Conservation (phyloP, 2,329 filamentous ascomycete genomes). For the Botrytis porri region DNA sequence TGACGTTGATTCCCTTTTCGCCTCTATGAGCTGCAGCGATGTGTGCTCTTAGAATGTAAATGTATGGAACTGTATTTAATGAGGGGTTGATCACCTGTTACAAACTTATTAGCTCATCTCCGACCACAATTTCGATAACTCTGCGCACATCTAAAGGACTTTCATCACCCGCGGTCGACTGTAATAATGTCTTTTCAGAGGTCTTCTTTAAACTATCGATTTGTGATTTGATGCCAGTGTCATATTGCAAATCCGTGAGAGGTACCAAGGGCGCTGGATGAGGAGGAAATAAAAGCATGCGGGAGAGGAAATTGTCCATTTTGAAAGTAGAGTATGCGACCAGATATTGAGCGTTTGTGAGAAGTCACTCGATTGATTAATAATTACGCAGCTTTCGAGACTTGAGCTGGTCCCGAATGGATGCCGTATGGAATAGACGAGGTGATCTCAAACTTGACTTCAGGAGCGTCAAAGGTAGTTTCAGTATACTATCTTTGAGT, state of each 20-base stretch:
- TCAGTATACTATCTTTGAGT: not conserved
- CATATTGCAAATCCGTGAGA: conserved; percentile 43
- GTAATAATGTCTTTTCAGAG: conserved; percentile 37
- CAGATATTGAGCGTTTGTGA: not conserved
- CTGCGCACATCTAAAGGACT: conserved; percentile 41
- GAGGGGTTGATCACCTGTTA: conserved; percentile 46
- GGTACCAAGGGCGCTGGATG: conserved; percentile 38
- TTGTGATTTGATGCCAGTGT: conserved; percentile 43
- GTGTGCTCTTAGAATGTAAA: conserved; percentile 51
- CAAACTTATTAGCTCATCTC: conserved; percentile 21
- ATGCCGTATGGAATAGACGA: not conserved
- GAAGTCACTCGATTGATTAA: not conserved
- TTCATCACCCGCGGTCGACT: conserved; percentile 37
- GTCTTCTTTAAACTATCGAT: conserved; percentile 41
- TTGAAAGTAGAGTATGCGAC: conserved; percentile 14
- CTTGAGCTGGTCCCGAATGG: not conserved
- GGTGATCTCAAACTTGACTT: not conserved
- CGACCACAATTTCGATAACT: not conserved
- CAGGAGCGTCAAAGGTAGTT: not conserved
- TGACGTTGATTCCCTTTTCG: conserved; percentile 25
- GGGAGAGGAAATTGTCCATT: conserved; percentile 40
- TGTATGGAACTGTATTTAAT: conserved; percentile 57
- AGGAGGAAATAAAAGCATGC: conserved; percentile 42
- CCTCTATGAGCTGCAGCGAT: conserved; percentile 42
- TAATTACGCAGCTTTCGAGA: not conserved